A percentile compares a stretch with the other conserved stretches of the same genome.
Conservation (phyloP, 140 eudicot species). For the Senecio squalidus region DNA sequence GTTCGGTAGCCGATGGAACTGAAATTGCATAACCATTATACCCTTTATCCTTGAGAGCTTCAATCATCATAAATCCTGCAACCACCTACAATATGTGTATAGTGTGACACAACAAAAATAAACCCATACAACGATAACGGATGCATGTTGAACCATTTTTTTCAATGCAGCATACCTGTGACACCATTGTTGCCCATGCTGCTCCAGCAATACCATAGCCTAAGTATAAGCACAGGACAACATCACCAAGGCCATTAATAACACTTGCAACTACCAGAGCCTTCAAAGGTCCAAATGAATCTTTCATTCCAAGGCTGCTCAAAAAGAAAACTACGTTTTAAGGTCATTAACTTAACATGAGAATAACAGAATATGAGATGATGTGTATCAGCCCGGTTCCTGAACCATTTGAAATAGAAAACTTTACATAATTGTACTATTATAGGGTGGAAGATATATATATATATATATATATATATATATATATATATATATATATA, state of each 20-base stretch:
- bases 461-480: too few species aligned
- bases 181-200: conserved; percentile 99
- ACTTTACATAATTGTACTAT: too few species aligned
- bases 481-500: too few species aligned
- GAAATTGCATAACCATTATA: conserved; percentile 66
- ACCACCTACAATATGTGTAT: conserved; percentile 50
- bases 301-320: conserved; percentile 89
- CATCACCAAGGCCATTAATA: conserved; percentile 77
- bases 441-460: too few species aligned
- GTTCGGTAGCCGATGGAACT: conserved; percentile 67
- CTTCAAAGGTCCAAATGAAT: conserved; percentile 91
- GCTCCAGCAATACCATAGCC: conserved; percentile 98
- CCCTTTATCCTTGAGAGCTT: conserved; percentile 72
- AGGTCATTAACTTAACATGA: background rate
- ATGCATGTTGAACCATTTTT: conserved; percentile 7
- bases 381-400: too few species aligned
- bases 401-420: too few species aligned
- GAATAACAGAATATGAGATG: background rate
- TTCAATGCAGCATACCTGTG: conserved; percentile 53
- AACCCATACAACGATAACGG: background rate
- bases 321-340: background rate
- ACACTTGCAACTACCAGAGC: conserved; percentile 80
- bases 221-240: conserved; percentile 64
- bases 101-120: conserved; percentile 4
- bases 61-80: conserved; percentile 83